Conservation (phyloP, 768 basidiomycete genomes). For the Tephrocybe sp. region DNA sequence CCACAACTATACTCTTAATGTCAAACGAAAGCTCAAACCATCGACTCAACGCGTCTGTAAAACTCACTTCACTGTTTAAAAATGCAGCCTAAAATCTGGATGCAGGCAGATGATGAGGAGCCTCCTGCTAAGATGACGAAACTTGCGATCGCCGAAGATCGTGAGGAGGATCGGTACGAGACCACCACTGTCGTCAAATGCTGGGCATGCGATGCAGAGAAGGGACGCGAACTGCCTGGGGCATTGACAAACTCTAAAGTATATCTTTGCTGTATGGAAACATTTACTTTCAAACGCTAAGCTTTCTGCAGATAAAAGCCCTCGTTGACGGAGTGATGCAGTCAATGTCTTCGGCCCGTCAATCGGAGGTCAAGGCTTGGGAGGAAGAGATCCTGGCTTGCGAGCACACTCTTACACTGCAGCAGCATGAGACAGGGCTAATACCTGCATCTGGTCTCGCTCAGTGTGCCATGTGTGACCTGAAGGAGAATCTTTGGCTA, state of each 20-base stretch:
- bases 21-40: constrained; percentile 71
- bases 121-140: constrained; percentile 90
- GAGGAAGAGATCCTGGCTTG: constrained; percentile 91
- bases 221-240: constrained; percentile 44
- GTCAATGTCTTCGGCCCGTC: constrained; percentile 84
- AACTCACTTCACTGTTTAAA: neutral
- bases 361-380: constrained; percentile 96
- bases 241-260: constrained; percentile 35
- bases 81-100: neutral
- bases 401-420: constrained; percentile 63
- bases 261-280: neutral
- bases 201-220: constrained; percentile 63
- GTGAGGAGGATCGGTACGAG: constrained; percentile 88
- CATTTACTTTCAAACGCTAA: neutral
- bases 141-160: constrained; percentile 82
- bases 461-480: constrained; percentile 77
- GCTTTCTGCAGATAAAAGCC: constrained; percentile 39
- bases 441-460: constrained; percentile 68
- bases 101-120: constrained; percentile 67
- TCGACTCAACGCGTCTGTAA: constrained; percentile 60
- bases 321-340: constrained; percentile 70
- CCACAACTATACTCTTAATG: constrained; percentile 77
- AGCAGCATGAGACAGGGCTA: constrained; percentile 39
- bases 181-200: constrained; percentile 63
- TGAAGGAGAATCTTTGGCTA: constrained; percentile 93